A percentile compares a stretch with the other conserved stretches of the same genome.
phyloP scores from a whole-genome alignment of 2,329 filamentous ascomycete genomes.

The Penicillium sp. region DNA sequence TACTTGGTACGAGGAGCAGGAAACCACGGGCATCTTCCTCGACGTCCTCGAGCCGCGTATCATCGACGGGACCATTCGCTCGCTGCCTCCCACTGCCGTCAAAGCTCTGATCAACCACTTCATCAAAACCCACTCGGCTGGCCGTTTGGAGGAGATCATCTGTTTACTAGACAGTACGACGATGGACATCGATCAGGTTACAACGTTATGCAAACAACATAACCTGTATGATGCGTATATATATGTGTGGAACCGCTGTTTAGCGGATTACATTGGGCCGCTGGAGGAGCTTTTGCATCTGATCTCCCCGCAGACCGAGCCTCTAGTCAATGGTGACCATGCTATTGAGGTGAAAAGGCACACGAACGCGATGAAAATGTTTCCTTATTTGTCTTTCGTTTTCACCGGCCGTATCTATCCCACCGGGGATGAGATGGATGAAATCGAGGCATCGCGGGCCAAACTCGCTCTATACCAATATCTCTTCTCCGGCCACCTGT shows the following conservation, averaged over 20 bases:
- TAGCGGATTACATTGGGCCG: constrained; percentile 87
- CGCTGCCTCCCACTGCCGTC: constrained; percentile 76
- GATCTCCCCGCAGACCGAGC: constrained; percentile 23
- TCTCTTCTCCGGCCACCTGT: constrained; percentile 74
- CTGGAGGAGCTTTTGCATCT: constrained; percentile 73
- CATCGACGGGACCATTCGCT: constrained; percentile 69
- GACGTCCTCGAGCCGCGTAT: constrained; percentile 88
- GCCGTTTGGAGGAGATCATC: constrained; percentile 85
- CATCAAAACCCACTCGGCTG: constrained; percentile 70
- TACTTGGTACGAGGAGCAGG: constrained; percentile 80
- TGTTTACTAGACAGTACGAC: constrained; percentile 88
- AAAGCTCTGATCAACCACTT: constrained; percentile 84
- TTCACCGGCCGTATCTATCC: constrained; percentile 91
- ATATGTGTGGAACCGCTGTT: constrained; percentile 92
- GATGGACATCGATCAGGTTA: constrained; percentile 92
- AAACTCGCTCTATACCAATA: constrained; percentile 92
- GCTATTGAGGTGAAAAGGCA: constrained; percentile 56
- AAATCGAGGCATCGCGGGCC: constrained; percentile 69
- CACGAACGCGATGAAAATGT: constrained; percentile 78
- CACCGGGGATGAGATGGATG: constrained; percentile 71
- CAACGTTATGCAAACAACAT: constrained; percentile 84
- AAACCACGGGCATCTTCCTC: constrained; percentile 72
- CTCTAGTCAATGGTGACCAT: constrained; percentile 44
- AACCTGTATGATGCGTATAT: constrained; percentile 91
- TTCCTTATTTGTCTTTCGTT: constrained; percentile 89